Evolutionary conservation across 768 basidiomycete genomes (phyloP), one percentile per base, ranked within the genome.

Genomic region (Daedalea quercina): DNA sequence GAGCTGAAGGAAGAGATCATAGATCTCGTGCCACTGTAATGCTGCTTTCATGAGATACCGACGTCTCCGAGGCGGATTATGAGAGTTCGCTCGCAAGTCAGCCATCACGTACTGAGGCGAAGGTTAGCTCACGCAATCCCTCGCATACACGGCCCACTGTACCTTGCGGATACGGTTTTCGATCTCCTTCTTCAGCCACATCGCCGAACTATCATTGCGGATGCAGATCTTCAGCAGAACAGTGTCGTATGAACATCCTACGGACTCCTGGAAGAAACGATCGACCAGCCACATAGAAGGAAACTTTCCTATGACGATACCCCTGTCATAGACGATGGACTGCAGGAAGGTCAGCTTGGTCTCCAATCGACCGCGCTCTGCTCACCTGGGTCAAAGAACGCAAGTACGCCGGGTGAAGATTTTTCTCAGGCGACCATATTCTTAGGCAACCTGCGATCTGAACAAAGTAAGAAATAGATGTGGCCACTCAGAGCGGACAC

Each of bases 21-120:
- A 85, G 1, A 86, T 59, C 11, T 69, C 59, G 52, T 90, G 87
- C 85, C 87, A 86, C 31, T 83, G 79, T 2, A 81, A 58, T 31
- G 86, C 63, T 0, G 78, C 73, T 57, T 84, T 85, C 70, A 82
- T 76, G 25, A 87, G 73, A 60, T 78, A 74, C 45, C 89, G 72
- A 41, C 88, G 74, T 48, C 82, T 75, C 44, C 89, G 74, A 1
- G 85, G 73, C 8, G 82, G 83, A 59, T 90, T 91, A 48, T 71
- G 75, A 80, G 85, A 90, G 35, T 76, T 70, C 0, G 79, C 80
- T 63, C 76, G 77, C 50, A 84, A 69, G 52, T 84, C 78, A 9
- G 76, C 76, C 1, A 77, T 73, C 20, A 86, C 68, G 37, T 83
- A 70, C 87, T 90, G 61, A 34, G 33, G 31, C 31, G 3, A 15